phyloP scores from a whole-genome alignment of 805 yeast genomes.

The Suhomyces kilbournensis region DNA sequence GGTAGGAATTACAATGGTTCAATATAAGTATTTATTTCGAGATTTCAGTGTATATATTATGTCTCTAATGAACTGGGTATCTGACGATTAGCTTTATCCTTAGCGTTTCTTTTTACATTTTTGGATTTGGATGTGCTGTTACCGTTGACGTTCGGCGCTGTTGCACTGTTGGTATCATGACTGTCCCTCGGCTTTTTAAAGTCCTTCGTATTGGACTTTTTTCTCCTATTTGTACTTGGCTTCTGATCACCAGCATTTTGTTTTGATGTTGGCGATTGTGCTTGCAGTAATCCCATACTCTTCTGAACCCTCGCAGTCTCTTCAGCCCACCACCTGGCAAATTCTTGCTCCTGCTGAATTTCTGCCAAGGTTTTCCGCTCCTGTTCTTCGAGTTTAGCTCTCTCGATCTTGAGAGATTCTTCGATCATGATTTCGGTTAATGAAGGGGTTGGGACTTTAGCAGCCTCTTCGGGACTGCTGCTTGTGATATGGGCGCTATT shows the following conservation, averaged over 20 bases:
- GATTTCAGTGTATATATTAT: not conserved
- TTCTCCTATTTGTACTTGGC: not conserved
- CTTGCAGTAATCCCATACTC: constrained; percentile 17
- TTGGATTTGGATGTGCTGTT: not conserved
- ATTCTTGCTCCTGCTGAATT: constrained; percentile 76
- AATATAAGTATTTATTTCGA: not conserved
- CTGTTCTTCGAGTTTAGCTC: constrained; percentile 23
- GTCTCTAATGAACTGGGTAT: not conserved
- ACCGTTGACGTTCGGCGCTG: not conserved
- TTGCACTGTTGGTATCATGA: not conserved
- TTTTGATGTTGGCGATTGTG: not conserved
- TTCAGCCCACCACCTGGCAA: constrained; percentile 84
- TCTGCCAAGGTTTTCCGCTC: constrained; percentile 56
- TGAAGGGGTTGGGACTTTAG: constrained; percentile 28
- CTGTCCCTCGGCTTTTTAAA: not conserved
- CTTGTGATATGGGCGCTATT: not conserved
- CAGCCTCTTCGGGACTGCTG: not conserved
- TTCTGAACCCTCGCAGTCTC: constrained; percentile 67
- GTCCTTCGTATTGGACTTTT: not conserved
- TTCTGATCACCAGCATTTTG: not conserved
- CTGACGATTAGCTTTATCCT: not conserved
- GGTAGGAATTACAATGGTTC: not conserved
- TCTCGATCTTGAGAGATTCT: constrained; percentile 41
- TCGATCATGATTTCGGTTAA: constrained; percentile 45
- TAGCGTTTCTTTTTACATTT: not conserved